Evolutionary conservation across 2,329 filamentous ascomycete genomes (phyloP), one percentile per base, ranked within the genome.

Genomic region (Fusarium torreyae): DNA sequence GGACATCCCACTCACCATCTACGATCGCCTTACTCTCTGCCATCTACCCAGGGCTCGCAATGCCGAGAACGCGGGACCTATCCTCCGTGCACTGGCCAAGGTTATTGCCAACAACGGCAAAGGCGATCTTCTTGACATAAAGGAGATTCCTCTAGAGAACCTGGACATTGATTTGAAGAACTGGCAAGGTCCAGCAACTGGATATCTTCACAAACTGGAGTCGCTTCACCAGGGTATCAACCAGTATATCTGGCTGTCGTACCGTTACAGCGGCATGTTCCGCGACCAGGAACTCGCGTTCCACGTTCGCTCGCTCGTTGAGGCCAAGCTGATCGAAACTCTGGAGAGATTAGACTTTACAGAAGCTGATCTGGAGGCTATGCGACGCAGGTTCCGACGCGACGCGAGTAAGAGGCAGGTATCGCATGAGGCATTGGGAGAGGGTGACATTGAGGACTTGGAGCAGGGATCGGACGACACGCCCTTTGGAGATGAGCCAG

Each of bases 221-320:
- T 78, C 82, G 5, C 84, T 99, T 17, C 96, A 99, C 81, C 92
- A 93, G 74, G 85, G 89, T 28, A 83, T 99, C 38, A 93, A 95
- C 44, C 82, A 94, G 46, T 99, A 98, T 77, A 85, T 97, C 3
- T 99, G 96, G 96, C 85, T 99, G 17, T 95, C 92, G 72, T 98
- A 95, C 79, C 91, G 95, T 8, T 97, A 95, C 78, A 85, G 89
- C 5, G 92, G 93, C 49, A 86, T 97, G 51, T 97, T 98, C 78
- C 87, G 83, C 7, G 92, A 91, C 68, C 88, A 95, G 72, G 83
- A 84, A 1, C 84, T 97, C 43, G 94, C 93, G 1, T 91, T 92
- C 68, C 90, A 97, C 76, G 88, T 93, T 49, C 97, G 97, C 76
- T 79, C 81, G 8, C 77, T 97, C 50, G 90, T 94, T 3, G 94